These are phyloP conservation scores for Coemansia javaensis DNA, from an alignment of 192 early-diverging fungal species.

Conservation along the genomic window DNA sequence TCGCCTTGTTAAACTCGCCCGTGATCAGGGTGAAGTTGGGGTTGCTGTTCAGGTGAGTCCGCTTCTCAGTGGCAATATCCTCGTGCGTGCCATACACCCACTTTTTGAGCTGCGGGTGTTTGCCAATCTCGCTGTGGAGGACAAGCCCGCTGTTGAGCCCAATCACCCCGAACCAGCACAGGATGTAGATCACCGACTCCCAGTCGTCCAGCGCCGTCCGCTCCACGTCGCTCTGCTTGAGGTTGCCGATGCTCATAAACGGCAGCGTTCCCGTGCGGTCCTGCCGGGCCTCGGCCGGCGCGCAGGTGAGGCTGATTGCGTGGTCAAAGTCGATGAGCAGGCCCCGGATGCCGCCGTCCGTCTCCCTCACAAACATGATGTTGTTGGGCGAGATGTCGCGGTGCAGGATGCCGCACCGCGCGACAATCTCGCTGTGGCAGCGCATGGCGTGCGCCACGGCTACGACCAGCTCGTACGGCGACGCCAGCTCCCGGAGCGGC, in stretches of 20 bases:
- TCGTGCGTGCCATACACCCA: neutral
- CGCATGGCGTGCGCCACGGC: conserved; percentile 2
- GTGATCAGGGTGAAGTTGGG: no score
- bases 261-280: conserved; percentile 3
- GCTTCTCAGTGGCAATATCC: no score
- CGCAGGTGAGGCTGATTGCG: no score
- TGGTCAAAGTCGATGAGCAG: conserved; percentile 25
- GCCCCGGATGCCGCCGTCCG: conserved; percentile 1
- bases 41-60: no score
- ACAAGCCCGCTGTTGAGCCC: no score
- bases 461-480: conserved; percentile 4
- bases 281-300: neutral
- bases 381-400: conserved; percentile 28
- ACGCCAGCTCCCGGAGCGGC: neutral
- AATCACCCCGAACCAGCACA: neutral
- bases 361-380: conserved; percentile 3
- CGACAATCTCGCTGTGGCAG: neutral
- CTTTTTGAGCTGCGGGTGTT: neutral
- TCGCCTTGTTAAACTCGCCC: no score
- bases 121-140: neutral
- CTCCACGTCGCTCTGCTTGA: neutral
- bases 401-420: conserved; percentile 9
- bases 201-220: neutral
- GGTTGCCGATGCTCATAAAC: conserved; percentile 28
- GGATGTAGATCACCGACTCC: neutral